Base-by-base conservation (phyloP, 2,329 filamentous ascomycete species). In the Pseudocercospora macadamiae region DNA sequence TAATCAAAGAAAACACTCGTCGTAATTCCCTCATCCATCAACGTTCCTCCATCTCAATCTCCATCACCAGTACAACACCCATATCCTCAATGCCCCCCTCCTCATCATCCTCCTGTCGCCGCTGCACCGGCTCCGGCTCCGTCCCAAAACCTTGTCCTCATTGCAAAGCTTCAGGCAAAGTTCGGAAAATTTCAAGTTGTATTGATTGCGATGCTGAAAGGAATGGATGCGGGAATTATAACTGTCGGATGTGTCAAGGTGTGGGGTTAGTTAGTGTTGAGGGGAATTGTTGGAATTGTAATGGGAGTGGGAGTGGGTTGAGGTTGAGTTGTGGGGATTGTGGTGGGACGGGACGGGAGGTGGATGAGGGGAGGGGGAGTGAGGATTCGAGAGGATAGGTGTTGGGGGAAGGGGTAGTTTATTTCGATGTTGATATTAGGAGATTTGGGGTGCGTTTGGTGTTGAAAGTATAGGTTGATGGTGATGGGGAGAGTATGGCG, bases 181-280 rank as follows among this genome's bases (percentile, higher is more conserved):
- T 52, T 12, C 36, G 19, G 10, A 44, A 26, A 14, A 44, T 36
- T 4, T 25, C 34, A 16, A 51, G 36, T 21, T 62, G 60, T 32
- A 26, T 26, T n/a, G 56, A 54, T 39, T 62, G 60, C 26, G 34
- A 62, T 47, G 60, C 60, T 9, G 60, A 62, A 47, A 59, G 59
- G 53, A 59, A 62, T 25, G 60, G 60, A 7, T 62, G 60, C 44
- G 60, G 60, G 25, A 62, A 62, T 30, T 59, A 52, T 51, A 62
- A 62, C 23, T 62, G 60, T 56, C 32, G 49, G 36, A 25, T 14
- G n/a, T 57, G 55, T 51, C n/a, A 39, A 9, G 55, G 55, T 23
- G 25, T 51, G 5, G 47, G 54, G 4, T 37, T 48, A 3, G 34
- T 52, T 2, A 42, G 47, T 12, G 47, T 26, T 18, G 23, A 25